phyloP scores from a whole-genome alignment of 176 grass and related monocot genomes.

The Musa acuminata region DNA sequence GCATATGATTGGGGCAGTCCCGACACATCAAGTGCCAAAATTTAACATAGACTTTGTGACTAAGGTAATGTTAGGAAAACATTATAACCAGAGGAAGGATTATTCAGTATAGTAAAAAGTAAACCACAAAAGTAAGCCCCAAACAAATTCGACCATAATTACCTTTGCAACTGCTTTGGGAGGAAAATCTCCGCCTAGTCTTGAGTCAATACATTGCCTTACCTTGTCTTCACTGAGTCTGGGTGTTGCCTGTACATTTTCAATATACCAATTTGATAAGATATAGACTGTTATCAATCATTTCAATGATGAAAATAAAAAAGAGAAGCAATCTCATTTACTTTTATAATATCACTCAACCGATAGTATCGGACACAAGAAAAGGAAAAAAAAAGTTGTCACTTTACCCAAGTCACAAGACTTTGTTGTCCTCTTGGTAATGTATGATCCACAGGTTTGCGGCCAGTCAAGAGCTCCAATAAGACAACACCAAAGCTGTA shows the following conservation, averaged over 20 bases:
- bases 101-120: neutral
- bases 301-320: neutral
- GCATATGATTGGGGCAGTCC: neutral
- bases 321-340: neutral
- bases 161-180: conserved; percentile 10
- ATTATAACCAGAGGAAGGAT: neutral
- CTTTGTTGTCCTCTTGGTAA: conserved; percentile 18
- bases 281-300: neutral
- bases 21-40: too few relatives aligned
- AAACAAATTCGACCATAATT: neutral
- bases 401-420: conserved; percentile 16
- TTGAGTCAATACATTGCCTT: neutral
- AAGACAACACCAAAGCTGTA: conserved; percentile 26
- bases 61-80: neutral
- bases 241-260: neutral
- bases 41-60: too few relatives aligned
- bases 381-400: neutral
- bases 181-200: neutral
- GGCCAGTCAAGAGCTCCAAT: conserved; percentile 16
- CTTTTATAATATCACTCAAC: neutral
- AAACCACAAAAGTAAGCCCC: neutral
- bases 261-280: neutral
- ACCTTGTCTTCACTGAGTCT: conserved; percentile 8
- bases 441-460: conserved; percentile 20
- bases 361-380: neutral